Evolutionary conservation across 2,329 filamentous ascomycete species (phyloP).

Genomic region (Colletotrichum sp.): DNA sequence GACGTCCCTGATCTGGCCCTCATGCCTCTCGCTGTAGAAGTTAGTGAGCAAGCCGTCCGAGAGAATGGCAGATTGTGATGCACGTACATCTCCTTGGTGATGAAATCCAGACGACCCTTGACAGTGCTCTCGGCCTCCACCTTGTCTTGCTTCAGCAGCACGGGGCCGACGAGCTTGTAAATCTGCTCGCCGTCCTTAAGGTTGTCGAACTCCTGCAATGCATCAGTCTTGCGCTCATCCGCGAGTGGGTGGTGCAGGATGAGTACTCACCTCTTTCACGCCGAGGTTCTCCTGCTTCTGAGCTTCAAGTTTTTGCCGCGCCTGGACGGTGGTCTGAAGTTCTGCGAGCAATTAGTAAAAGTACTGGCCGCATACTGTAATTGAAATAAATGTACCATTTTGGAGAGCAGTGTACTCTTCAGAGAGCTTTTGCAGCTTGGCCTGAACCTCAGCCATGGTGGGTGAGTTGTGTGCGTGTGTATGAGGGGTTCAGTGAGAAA

Average conservation of each 20-base stretch:
- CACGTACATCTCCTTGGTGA: conserved; percentile 87
- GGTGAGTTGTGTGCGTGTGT: background rate
- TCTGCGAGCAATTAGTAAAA: conserved; percentile 56
- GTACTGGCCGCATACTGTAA: too few relatives aligned
- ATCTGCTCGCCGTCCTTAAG: conserved; percentile 85
- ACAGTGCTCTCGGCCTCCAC: conserved; percentile 89
- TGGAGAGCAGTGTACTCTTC: conserved; percentile 90
- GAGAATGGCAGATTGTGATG: background rate
- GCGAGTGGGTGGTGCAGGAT: too few relatives aligned
- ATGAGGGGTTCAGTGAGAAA: conserved; percentile 11
- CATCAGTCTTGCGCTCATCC: background rate
- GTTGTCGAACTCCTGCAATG: conserved; percentile 75
- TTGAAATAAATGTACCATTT: conserved; percentile 55
- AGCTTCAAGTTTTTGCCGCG: conserved; percentile 89
- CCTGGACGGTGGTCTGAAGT: conserved; percentile 75
- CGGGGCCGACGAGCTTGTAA: conserved; percentile 94
- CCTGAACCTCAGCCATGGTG: conserved; percentile 75
- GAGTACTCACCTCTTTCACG: conserved; percentile 73
- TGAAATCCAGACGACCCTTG: conserved; percentile 89
- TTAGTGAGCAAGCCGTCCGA: background rate
- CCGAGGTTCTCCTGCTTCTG: conserved; percentile 92
- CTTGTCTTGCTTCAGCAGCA: conserved; percentile 93
- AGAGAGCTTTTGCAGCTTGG: conserved; percentile 79
- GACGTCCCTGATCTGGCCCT: conserved; percentile 58
- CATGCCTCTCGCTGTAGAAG: conserved; percentile 40